Base-by-base conservation (phyloP, 2,329 filamentous ascomycete species). In the Pseudocercospora pini-densiflorae region DNA sequence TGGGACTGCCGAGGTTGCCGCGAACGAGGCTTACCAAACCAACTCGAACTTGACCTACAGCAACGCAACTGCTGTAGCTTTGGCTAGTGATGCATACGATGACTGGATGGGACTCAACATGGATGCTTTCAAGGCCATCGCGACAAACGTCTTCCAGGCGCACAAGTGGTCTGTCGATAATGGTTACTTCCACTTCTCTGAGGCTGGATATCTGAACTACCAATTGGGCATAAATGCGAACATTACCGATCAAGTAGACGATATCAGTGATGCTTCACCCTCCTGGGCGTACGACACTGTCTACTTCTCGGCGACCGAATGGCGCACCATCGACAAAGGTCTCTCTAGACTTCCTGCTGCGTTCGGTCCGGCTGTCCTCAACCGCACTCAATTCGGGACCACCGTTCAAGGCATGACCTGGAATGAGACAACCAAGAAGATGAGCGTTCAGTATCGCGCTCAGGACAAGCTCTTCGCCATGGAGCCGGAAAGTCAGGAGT, bases 261-360 rank as follows among this genome's bases (percentile, higher is more conserved):
- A 78, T 21, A 76, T 81, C 2, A 78, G 77, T 0, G 77, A 78
- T 8, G 79, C 81, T 8, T 82, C 81, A 59, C 88, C 88, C 77
- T 80, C 83, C 7, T 80, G 79, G 70, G 74, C 85, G 14, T 87
- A 87, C 68, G 88, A 90, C 1, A 79, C 79, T 5, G 80, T 87
- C 5, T 90, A 90, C 76, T 90, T 90, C 73, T 72, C 76, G 1
- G 87, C 88, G 0, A 85, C 85, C 0, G 81, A 82, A 3, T 90
- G 86, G 87, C 81, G 80, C n/a, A 91, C 89, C 3, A 90, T 91
- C 68, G 86, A 91, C 72, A 82, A 86, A 73, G 86, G 86, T 1
- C 75, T 88, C 0, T 86, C 84, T 66, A 84, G 85, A 0, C 82
- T 92, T 0, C 89, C 89, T 0, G 75, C 80, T 0, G 85, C 89